Base-by-base conservation (phyloP, 78 protist species). In the Pelomyxa schiedti region DNA sequence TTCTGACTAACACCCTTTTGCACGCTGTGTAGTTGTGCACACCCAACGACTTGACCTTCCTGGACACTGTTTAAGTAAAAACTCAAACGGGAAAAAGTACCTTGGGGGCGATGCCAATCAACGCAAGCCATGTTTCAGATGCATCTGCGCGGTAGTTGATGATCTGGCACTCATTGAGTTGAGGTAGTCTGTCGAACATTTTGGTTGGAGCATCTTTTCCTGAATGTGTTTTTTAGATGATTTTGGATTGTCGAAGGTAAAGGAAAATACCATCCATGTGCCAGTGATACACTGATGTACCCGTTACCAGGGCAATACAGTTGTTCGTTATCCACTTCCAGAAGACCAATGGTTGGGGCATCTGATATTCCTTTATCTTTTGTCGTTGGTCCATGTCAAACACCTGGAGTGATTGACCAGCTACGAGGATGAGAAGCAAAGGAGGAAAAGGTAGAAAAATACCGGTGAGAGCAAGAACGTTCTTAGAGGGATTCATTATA, bases 281-380 rank as follows among this genome's bases (percentile, higher is more conserved):
- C 98, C 99, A 97, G 86, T 98, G 99, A 86, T 80, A 97, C 22
- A 95, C 99, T n/a, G 96, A 77, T 0, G 68, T 79, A 36, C 73
- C 74, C 22, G 99, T 97, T 28, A 96, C 97, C 16, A 98, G 39
- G 2, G 90, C 99, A 42, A 98, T 39, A 39, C 91, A 90, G 38
- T 42, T 73, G 22, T 67, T 73, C 39, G 78, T 42, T 74, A 96
- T 78, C 99, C 99, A 98, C 53, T 84, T 82, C 99, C 98, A 95
- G 84, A 80, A 96, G 28, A 83, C 91, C 1, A 97, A 91, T 9
- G 82, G 87, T 68, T 93, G 96, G 9, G 67, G 24, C 77, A 93
- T 76, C 43, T 28, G 73, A 65, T n/a, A 28, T 28, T 90, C 69
- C 82, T 94, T 92, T 84, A 96, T 38, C 78, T 90, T 87, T 52